phyloP scores from a whole-genome alignment of 306 rosid species.

The Hylodesmum podocarpum region DNA sequence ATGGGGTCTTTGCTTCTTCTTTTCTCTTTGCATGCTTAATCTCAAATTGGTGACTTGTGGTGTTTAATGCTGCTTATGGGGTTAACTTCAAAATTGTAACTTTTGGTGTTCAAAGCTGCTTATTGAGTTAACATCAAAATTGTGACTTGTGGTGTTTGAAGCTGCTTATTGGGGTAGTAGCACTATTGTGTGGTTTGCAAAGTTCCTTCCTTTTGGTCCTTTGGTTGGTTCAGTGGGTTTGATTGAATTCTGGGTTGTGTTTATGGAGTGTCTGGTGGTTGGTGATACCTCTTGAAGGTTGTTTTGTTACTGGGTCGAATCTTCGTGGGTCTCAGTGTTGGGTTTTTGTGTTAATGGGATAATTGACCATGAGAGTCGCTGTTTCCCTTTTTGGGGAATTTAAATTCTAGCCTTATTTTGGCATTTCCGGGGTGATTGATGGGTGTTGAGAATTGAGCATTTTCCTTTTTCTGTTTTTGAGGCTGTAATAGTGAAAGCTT shows the following conservation, averaged over 20 bases:
- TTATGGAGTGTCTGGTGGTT: slow-evolving; percentile 22
- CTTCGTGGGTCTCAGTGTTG: slow-evolving; percentile 14
- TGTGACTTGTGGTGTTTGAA: slow-evolving; percentile 13
- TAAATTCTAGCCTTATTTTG: slow-evolving; percentile 39
- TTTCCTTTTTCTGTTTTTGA: neutral
- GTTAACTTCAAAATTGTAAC: slow-evolving; percentile 31
- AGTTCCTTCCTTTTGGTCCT: slow-evolving; percentile 31
- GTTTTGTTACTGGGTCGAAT: slow-evolving; percentile 19
- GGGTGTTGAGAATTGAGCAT: slow-evolving; percentile 27
- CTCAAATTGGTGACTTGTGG: slow-evolving; percentile 32
- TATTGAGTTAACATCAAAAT: slow-evolving; percentile 32
- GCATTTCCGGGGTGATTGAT: slow-evolving; percentile 27
- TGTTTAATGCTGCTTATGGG: slow-evolving; percentile 20
- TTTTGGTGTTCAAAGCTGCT: slow-evolving; percentile 26
- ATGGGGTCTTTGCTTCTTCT: slow-evolving; percentile 43
- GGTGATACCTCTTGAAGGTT: slow-evolving; percentile 34
- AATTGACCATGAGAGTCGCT: slow-evolving; percentile 39
- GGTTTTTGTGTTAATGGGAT: slow-evolving; percentile 31
- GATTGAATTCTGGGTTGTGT: slow-evolving; percentile 22
- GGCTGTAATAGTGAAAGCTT: slow-evolving; percentile 40
- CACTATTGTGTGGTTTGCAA: slow-evolving; percentile 24
- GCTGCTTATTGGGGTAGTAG: slow-evolving; percentile 26
- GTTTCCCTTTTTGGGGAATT: slow-evolving; percentile 40
- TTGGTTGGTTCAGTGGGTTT: slow-evolving; percentile 30
- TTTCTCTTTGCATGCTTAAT: slow-evolving; percentile 28